These are phyloP conservation scores for Calendula officinalis DNA, from an alignment of 129 eudicot species.

Conservation along the genomic window DNA sequence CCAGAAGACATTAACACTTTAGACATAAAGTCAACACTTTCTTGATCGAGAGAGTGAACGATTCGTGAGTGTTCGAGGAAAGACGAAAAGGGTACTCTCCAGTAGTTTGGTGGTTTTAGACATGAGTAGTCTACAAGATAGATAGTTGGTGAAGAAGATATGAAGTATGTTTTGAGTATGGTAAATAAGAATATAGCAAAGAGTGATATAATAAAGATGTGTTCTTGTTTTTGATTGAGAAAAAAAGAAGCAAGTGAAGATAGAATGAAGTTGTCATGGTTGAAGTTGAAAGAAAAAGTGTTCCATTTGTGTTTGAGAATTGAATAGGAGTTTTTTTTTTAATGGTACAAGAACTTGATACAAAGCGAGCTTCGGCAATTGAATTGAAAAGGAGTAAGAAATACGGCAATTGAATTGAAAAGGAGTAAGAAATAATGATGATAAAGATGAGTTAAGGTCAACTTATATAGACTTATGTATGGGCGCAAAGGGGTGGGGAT, in stretches of 20 bases:
- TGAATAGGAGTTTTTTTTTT: neutral
- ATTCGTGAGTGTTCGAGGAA: slow-evolving; percentile 58
- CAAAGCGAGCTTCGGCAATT: no score
- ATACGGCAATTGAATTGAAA: neutral
- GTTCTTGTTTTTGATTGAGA: slow-evolving; percentile 28
- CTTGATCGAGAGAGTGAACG: slow-evolving; percentile 41
- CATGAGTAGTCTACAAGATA: slow-evolving; percentile 79
- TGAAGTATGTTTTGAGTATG: slow-evolving; percentile 12
- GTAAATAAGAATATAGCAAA: slow-evolving; percentile 15
- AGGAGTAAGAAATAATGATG: slow-evolving; percentile 11
- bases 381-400: no score
- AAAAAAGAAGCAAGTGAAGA: slow-evolving; percentile 25
- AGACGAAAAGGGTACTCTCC: slow-evolving; percentile 59
- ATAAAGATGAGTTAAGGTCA: neutral
- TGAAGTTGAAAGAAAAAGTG: slow-evolving; percentile 17
- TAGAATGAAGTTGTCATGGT: slow-evolving; percentile 18
- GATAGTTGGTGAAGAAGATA: slow-evolving; percentile 34
- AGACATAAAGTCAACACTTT: slow-evolving; percentile 53
- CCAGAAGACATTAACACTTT: slow-evolving; percentile 59
- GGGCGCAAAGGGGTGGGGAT: slow-evolving; percentile 5
- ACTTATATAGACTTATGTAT: slow-evolving; percentile 7
- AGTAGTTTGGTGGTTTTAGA: slow-evolving; percentile 62
- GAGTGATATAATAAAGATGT: slow-evolving; percentile 25
- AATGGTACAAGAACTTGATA: no score
- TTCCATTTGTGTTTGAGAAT: slow-evolving; percentile 18